Evolutionary conservation across 495 filamentous ascomycete species (phyloP), one percentile per base, ranked within the genome.

Genomic region (Aspergillus sparsus): DNA sequence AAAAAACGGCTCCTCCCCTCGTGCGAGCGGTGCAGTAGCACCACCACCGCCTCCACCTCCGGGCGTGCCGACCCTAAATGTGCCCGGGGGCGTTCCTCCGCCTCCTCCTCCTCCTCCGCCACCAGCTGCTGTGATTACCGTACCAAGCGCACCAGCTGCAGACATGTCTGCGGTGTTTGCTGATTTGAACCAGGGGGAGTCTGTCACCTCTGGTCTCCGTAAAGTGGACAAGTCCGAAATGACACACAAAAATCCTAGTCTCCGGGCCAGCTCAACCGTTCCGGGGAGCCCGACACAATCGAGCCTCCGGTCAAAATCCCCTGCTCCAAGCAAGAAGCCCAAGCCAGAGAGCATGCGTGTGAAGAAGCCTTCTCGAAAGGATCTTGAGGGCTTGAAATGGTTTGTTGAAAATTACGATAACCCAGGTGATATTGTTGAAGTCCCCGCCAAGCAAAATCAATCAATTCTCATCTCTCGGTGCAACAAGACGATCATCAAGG

Each of bases 231-330:
- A 87, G 66, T 91, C 87, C 18, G 76, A 97, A 68, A 96, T 97
- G 92, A 98, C 94, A 49, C 94, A 99, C 79, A 98, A 97, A 79
- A 99, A 99, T 76, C 94, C 95, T n/a, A 83, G 84, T 18, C 80
- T 99, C 27, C 87, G 94, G 39, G 85, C 88, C 11, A 78, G 82
- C 53, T 88, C 87, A 8, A 83, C 83, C 10, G 91, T 92, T 6
- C 73, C 79, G 6, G 78, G 74, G 32, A 76, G 82, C 58, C 84
- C 81, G 45, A 84, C 85, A 46, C 70, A 75, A 21, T 78, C 73
- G 46, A 81, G 79, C 42, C 62, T 71, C 31, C 83, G 89, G 15
- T 82, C 81, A 33, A 95, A 92, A 82, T 92, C 87, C 34, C 92
- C 91, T 1, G 89, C 88, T 5, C 92, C 92, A 8, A 87, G 84